Evolutionary conservation across 2,329 filamentous ascomycete genomes (phyloP).

Genomic region (Fusarium chuoi): DNA sequence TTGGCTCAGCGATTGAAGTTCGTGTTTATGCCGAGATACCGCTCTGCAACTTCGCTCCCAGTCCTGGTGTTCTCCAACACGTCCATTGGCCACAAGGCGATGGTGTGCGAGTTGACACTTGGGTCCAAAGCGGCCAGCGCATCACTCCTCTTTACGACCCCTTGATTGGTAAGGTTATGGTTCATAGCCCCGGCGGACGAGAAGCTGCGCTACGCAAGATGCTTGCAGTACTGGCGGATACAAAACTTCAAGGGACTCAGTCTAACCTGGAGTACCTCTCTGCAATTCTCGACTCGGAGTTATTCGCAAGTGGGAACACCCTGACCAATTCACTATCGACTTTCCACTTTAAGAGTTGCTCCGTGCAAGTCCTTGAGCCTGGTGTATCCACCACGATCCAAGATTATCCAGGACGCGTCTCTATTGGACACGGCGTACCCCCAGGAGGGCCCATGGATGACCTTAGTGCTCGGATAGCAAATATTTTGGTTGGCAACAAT

Average conservation of each 20-base stretch:
- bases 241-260: neutral
- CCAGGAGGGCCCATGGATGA: neutral
- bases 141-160: neutral
- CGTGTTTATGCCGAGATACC: neutral
- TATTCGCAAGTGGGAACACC: neutral
- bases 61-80: neutral
- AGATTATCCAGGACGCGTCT: neutral
- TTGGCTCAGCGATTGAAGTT: neutral
- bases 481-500: neutral
- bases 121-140: neutral
- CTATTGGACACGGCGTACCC: neutral
- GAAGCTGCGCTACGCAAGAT: neutral
- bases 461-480: neutral
- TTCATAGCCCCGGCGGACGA: neutral
- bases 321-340: neutral
- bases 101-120: neutral
- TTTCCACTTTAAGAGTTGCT: neutral
- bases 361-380: neutral
- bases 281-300: neutral
- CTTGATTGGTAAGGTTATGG: slow-evolving; percentile 13
- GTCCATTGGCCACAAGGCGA: neutral
- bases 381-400: neutral
- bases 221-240: neutral
- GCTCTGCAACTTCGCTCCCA: neutral
- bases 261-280: neutral